Percentiles rank a stretch among this genome's conserved stretches.
phyloP scores from a whole-genome alignment of 2,329 filamentous ascomycete species.

The Dothistroma pini region DNA sequence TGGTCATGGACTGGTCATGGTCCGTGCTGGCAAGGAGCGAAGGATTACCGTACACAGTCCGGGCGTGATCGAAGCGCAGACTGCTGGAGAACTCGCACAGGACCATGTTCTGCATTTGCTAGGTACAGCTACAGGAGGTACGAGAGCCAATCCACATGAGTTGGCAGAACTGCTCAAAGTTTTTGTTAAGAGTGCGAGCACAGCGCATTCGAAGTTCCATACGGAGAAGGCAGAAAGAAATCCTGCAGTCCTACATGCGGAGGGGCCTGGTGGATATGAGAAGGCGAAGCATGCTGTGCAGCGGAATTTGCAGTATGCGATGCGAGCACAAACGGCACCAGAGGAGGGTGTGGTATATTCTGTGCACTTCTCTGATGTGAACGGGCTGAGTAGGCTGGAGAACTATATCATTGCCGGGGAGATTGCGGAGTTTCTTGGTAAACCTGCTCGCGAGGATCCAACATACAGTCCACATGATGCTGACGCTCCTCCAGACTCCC shows the following conservation, averaged over 20 bases:
- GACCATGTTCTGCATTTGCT: slow-evolving; percentile 35
- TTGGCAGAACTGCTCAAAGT: slow-evolving; percentile 29
- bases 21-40: slow-evolving; percentile 29
- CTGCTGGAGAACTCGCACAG: slow-evolving; percentile 29
- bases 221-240: slow-evolving; percentile 31
- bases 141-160: slow-evolving; percentile 28
- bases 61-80: slow-evolving; percentile 29
- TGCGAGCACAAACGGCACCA: slow-evolving; percentile 25
- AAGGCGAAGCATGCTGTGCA: slow-evolving; percentile 34
- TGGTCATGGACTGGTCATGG: slow-evolving; percentile 30
- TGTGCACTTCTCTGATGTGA: slow-evolving; percentile 36
- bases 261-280: slow-evolving; percentile 28
- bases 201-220: slow-evolving; percentile 31
- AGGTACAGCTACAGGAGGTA: slow-evolving; percentile 28
- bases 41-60: slow-evolving; percentile 23
- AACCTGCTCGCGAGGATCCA: slow-evolving; percentile 3
- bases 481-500: slow-evolving; percentile 23
- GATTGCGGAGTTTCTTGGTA: slow-evolving; percentile 33
- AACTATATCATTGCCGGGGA: slow-evolving; percentile 37
- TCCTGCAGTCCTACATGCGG: slow-evolving; percentile 28
- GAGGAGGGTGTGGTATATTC: slow-evolving; percentile 29
- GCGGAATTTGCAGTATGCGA: slow-evolving; percentile 29
- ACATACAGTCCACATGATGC: not conserved
- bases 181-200: slow-evolving; percentile 29
- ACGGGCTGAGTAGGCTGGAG: slow-evolving; percentile 36